Percentiles rank a stretch among this genome's conserved stretches.
Conservation (phyloP, 2,329 filamentous ascomycete species). For the Lithohypha guttulata region DNA sequence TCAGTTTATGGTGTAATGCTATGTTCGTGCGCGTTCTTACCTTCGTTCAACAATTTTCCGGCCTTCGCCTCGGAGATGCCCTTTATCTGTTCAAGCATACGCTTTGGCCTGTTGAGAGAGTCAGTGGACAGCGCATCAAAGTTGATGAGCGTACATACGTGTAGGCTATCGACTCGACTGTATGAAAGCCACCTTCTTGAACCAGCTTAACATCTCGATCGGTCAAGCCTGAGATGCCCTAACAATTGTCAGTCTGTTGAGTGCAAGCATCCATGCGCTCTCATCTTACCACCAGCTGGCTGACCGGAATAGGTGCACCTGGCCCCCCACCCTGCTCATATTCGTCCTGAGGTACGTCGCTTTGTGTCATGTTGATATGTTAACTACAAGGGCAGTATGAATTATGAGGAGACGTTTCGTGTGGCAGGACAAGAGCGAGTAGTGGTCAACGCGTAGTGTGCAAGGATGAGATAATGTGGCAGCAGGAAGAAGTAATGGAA, state of each 20-base stretch:
- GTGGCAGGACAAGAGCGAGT: too few species aligned
- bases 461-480: too few species aligned
- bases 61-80: conserved; percentile 97
- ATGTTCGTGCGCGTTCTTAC: too few species aligned
- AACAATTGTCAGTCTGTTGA: conserved; percentile 18
- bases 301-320: conserved; percentile 84
- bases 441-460: too few species aligned
- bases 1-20: too few species aligned
- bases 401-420: too few species aligned
- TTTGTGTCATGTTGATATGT: conserved; percentile 21
- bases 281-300: conserved; percentile 65
- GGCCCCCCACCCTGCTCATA: conserved; percentile 63
- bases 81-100: conserved; percentile 86
- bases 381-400: too few species aligned
- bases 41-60: conserved; percentile 78
- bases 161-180: conserved; percentile 91
- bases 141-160: conserved; percentile 46
- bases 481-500: too few species aligned
- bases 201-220: conserved; percentile 91
- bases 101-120: conserved; percentile 43
- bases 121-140: conserved; percentile 1
- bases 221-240: conserved; percentile 85
- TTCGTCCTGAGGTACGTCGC: conserved; percentile 17
- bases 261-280: conserved; percentile 8
- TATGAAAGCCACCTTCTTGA: conserved; percentile 85